Evolutionary conservation across 768 basidiomycete species (phyloP), one percentile per base, ranked within the genome.

Genomic region (Podaxis rugospora): DNA sequence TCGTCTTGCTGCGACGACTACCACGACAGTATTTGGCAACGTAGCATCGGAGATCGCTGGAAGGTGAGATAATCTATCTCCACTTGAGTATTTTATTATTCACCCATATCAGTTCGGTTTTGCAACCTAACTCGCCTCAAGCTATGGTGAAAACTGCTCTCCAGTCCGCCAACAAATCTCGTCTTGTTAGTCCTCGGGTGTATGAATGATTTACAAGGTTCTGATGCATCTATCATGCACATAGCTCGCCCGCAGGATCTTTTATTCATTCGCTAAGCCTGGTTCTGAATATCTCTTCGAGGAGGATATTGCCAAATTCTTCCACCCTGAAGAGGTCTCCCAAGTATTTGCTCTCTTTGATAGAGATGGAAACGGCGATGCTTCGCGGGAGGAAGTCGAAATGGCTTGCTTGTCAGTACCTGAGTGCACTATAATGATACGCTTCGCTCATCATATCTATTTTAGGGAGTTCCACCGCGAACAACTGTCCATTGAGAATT

Each of bases 101-200:
- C 55, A 28, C 59, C 18, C 61, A 18, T 53, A 53, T 16, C 42
- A 86, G 85, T 62, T 88, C 87, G 40, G 83, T 95, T n/a, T 73
- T 95, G 21, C 93, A 95, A 70, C 93, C 93, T 44, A 94, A 95
- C 69, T 92, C 90, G 0, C 90, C 92, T 0, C 84, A 84, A 68
- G 88, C 89, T 25, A 84, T 89, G 75, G 90, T 95, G 47, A 84
- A 88, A 66, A 87, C 85, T 4, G 90, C 92, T 4, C 75, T 97
- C 16, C 82, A 85, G 63, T 90, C 88, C 1, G 83, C 88, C 1
- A 93, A 91, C 75, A 94, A 92, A 72, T 87, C 88, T 1, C 84
- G 88, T 62, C 69, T 87, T 67, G 87, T 88, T 63, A 32, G 69
- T 63, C 40, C 51, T 58, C 28, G 58, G 23, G 47, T 59, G 6